Evolutionary conservation across 768 basidiomycete genomes (phyloP).

Genomic region (Suillus cothurnatus): DNA sequence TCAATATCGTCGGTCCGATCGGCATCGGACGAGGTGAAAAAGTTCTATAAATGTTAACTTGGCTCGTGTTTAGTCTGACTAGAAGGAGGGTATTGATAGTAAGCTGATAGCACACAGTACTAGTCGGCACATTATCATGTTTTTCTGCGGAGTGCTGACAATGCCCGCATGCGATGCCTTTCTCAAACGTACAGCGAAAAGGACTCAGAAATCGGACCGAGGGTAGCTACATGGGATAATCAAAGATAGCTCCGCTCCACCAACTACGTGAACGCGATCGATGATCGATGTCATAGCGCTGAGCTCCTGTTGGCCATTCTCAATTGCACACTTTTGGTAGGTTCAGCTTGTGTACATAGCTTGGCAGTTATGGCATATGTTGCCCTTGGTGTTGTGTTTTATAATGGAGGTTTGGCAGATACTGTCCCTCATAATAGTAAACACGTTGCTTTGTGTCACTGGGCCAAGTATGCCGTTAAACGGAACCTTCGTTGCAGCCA

Average conservation of each 20-base stretch:
- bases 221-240: background rate
- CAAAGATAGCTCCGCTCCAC: background rate
- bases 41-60: background rate
- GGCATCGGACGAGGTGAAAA: slow-evolving; percentile 17
- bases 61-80: background rate
- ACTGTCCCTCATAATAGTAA: no score
- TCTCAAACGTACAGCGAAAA: slow-evolving; percentile 27
- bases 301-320: background rate
- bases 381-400: no score
- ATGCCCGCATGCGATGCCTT: background rate
- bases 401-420: no score
- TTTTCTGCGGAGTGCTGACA: background rate
- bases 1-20: slow-evolving; percentile 23
- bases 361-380: no score
- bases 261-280: background rate
- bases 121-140: background rate
- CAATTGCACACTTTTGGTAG: background rate
- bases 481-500: background rate
- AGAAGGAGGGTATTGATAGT: no score
- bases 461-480: background rate
- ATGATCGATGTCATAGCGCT: no score
- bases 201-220: slow-evolving; percentile 23
- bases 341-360: no score
- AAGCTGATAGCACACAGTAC: background rate
- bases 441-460: background rate